A percentile compares a stretch with the other conserved stretches of the same genome.
These are phyloP conservation scores for Blechomonas ayalai DNA, from an alignment of 208 protist species.

Conservation along the genomic window DNA sequence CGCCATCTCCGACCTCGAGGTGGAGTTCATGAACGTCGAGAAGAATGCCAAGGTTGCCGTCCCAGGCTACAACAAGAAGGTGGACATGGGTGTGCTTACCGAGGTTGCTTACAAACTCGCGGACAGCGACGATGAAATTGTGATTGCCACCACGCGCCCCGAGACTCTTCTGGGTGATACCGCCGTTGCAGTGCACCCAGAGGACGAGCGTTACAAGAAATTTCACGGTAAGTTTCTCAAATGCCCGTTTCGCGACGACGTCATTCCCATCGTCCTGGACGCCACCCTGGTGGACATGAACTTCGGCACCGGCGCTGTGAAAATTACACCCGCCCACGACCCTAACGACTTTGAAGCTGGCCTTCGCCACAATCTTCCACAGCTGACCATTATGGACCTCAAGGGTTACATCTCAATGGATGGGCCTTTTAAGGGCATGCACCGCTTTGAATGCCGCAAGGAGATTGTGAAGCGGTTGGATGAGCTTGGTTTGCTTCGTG, in stretches of 20 bases:
- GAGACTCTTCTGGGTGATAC: slow-evolving; percentile 99
- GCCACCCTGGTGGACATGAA: slow-evolving; percentile 95
- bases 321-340: slow-evolving; percentile 99
- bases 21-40: slow-evolving; percentile 90
- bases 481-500: slow-evolving; percentile 87
- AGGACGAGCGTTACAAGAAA: slow-evolving; percentile 95
- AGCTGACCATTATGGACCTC: slow-evolving; percentile 95
- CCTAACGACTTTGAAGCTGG: slow-evolving; percentile 99
- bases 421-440: slow-evolving; percentile 92
- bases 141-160: slow-evolving; percentile 97
- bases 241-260: slow-evolving; percentile 95
- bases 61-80: slow-evolving; percentile 85
- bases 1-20: slow-evolving; percentile 99
- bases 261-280: slow-evolving; percentile 97
- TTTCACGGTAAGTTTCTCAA: slow-evolving; percentile 93
- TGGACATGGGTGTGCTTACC: slow-evolving; percentile 93
- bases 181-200: slow-evolving; percentile 97
- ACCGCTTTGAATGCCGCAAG: slow-evolving; percentile 93
- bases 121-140: slow-evolving; percentile 86
- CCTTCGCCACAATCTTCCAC: slow-evolving; percentile 93
- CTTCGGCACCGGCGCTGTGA: slow-evolving; percentile 98
- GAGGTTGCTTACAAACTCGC: slow-evolving; percentile 94
- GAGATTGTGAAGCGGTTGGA: slow-evolving; percentile 89
- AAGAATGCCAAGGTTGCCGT: slow-evolving; percentile 81
- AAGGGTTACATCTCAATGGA: slow-evolving; percentile 93